Evolutionary conservation across 306 rosid species (phyloP).

Genomic region (Trichosanthes cucumerina): DNA sequence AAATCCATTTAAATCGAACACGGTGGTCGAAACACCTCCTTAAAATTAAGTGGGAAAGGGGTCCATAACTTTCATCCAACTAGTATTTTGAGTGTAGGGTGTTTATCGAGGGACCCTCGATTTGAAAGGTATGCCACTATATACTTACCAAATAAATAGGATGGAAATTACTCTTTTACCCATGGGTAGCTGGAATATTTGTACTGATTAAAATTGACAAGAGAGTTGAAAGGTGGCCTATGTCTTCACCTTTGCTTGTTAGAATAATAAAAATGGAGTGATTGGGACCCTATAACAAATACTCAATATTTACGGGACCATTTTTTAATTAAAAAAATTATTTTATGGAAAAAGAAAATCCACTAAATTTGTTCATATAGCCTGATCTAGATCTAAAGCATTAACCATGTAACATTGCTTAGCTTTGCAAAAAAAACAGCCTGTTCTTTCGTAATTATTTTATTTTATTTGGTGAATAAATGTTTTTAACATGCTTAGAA

Average conservation of each 20-base stretch:
- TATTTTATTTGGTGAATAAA: background rate
- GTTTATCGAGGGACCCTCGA: background rate
- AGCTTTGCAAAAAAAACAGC: background rate
- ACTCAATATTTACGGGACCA: background rate
- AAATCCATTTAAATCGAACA: too few species aligned
- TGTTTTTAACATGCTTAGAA: background rate
- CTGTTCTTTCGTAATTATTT: background rate
- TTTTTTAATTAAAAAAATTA: background rate
- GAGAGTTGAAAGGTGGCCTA: background rate
- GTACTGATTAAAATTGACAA: background rate
- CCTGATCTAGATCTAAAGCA: background rate
- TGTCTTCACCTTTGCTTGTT: background rate
- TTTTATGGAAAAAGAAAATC: background rate
- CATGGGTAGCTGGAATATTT: background rate
- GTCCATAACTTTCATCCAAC: accelerated
- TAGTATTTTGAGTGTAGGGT: background rate
- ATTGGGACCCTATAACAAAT: background rate
- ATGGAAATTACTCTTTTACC: background rate
- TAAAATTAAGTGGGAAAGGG: background rate
- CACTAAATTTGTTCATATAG: background rate
- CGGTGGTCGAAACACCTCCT: too few species aligned
- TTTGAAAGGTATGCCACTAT: background rate
- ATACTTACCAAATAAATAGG: background rate
- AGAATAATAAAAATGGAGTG: background rate
- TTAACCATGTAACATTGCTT: background rate